A percentile compares a stretch with the other conserved stretches of the same genome.
Evolutionary conservation across 345 rosid genomes (phyloP).

Genomic region (Rhizophora apiculata): DNA sequence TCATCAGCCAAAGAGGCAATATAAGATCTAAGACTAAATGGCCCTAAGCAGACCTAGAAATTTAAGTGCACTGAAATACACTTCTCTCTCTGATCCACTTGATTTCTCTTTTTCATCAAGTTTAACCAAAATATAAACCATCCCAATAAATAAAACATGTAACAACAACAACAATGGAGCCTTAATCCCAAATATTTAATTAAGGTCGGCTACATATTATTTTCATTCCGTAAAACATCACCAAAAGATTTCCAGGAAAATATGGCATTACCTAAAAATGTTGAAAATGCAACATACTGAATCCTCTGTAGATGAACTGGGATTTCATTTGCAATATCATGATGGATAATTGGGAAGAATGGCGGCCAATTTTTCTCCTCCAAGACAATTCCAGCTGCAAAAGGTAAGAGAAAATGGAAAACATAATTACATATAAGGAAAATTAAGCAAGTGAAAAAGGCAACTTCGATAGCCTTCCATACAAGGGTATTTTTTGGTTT

Average conservation of each 20-base stretch:
- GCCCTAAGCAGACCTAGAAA: neutral
- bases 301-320: slow-evolving; percentile 32
- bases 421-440: neutral
- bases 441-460: no score
- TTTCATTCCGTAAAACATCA: neutral
- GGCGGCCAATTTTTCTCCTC: slow-evolving; percentile 41
- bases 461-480: no score
- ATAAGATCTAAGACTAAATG: neutral
- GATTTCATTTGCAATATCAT: slow-evolving; percentile 33
- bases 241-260: no score
- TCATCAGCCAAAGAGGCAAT: no score
- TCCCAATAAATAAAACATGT: no score
- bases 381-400: slow-evolving; percentile 31
- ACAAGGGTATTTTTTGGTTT: no score
- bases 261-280: slow-evolving; percentile 25
- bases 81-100: neutral
- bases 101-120: neutral
- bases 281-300: slow-evolving; percentile 36
- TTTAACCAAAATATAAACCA: neutral
- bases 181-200: neutral
- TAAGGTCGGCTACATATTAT: neutral
- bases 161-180: neutral
- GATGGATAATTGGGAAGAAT: slow-evolving; percentile 37
- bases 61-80: neutral
- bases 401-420: slow-evolving; percentile 8